Base-by-base conservation (phyloP, 179 eudicot genomes). In the Silene vulgaris region DNA sequence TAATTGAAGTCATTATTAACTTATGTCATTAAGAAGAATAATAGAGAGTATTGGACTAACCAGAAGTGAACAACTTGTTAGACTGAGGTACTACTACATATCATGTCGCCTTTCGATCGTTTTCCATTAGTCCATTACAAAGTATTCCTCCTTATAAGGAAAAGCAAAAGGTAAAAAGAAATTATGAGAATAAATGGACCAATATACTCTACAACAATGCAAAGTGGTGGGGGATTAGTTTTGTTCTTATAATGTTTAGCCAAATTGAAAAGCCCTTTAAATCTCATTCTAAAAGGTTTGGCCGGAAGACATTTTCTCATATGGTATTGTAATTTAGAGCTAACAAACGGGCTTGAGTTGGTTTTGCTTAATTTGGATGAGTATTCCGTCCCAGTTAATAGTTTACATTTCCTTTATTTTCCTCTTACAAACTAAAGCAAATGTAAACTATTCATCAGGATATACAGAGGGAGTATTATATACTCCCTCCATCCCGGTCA, bases 91-190 rank as follows among this genome's bases (percentile, higher is more conserved):
- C 45, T 8, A n/a, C 65, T 32, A 17, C 61, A 56, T 76, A 35
- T 29, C 59, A 56, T 76, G 32, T 59, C 17, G 23, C 59, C 78
- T 69, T 69, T 76, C 69, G 62, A n/a, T 59, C 69, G 62, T 26
- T 59, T 62, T 76, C 75, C 79, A 76, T 59, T 8, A 69, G 61
- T 76, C 75, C 79, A 76, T 59, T 8, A 69, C 74, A 35, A 60
- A 28, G 28, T 76, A 63, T 20, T 69, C 26, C 29, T n/a, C 68
- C 59, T 76, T 21, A 69, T 30, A 23, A 43, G 68, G 61, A 60
- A 40, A 59, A 62, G 74, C 5, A 70, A 70, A 70, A 70, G 60
- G 12, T 6, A 56, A 54, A 30, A 14, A 14, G 8, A 17, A 65
- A 19, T 48, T 3, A 74, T 61, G 70, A 63, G 70, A 63, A 50